Evolutionary conservation across 495 filamentous ascomycete genomes (phyloP), one percentile per base, ranked within the genome.

Genomic region (Penicillium angulare): DNA sequence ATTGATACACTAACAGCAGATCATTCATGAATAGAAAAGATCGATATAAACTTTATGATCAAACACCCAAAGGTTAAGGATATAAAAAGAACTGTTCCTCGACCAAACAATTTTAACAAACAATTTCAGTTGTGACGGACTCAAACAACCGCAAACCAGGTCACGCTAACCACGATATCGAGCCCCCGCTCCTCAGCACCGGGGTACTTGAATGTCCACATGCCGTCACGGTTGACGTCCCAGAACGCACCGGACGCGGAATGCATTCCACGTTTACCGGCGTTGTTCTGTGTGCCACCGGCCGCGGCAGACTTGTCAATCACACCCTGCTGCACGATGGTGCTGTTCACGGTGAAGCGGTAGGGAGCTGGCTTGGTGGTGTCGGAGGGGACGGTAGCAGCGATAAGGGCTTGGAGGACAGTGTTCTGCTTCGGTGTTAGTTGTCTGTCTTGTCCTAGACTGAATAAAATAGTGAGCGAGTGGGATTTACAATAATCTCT

Each of bases 181-280:
- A 98, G 77, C 7, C 92, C 93, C 76, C 83, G 86, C 64, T 73
- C 81, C 71, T 90, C 88, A 17, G 83, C 86, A 46, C 82, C 89
- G 58, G 92, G 87, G 66, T 88, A 96, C 76, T 98, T 97, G 76
- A 85, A 95, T 64, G 85, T 96, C 90, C 90, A 98, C 87, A 95
- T 96, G 44, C 93, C 93, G 62, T 98, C 93, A 49, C 84, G 89
- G 77, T 95, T 92, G 61, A 93, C 90, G 65, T 97, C 92, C 93
- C 93, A 98, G 77, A 87, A 98, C 2, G 91, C 95, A 33, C 89
- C 93, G 1, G 87, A 89, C 13, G 93, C 93, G 53, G 84, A 89
- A 77, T 98, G 93, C 93, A 98, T 96, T 34, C 93, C 93, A 43
- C 92, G 82, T 51, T 91, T 83, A 35, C 91, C 92, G 21, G 81